Base-by-base conservation (phyloP, 768 basidiomycete genomes). In the Rubroboletus satanas region DNA sequence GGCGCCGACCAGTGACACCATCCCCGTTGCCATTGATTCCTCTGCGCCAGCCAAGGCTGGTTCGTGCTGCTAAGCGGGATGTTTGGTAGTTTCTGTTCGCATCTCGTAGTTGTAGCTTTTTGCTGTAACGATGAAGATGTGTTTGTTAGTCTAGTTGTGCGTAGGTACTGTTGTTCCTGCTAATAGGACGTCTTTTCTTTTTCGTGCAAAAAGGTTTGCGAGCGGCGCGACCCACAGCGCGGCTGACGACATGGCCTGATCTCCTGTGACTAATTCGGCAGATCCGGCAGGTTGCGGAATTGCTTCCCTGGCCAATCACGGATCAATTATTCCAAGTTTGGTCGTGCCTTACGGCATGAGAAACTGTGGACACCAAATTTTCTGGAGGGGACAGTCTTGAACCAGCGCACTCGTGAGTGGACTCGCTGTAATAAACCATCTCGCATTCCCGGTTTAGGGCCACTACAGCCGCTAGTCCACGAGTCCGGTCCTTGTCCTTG, bases 351-450 rank as follows among this genome's bases (percentile, higher is more conserved):
- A 73, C 83, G 79, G 70, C 57, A 72, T 77, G 82, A 79, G 75
- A 76, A 73, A 79, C 79, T 58, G 80, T 82, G 84, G 82, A 79
- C 73, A 87, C 88, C 88, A 90, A 91, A 86, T 90, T 90, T 89
- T 91, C 89, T 83, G 87, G 88, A 90, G 89, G 87, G 86, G 86
- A 84, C 83, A 80, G 87, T 79, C 87, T 90, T 87, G 89, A 90
- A 90, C 86, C 84, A 88, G 89, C 88, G 89, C 89, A 83, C 89
- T 80, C 71, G 75, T 78, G 81, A 74, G 72, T 72, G 63, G 70
- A 42, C 59, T 70, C 81, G 87, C 83, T 81, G 87, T 74, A 74
- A 23, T 57, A 72, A 71, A 73, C 79, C 81, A 79, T 81, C 78
- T 75, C 83, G 76, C 87, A 90, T 90, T 84, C 89, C 89, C 83